Base-by-base conservation (phyloP, 768 basidiomycete species). In the Holtermanniella nyarrowii region DNA sequence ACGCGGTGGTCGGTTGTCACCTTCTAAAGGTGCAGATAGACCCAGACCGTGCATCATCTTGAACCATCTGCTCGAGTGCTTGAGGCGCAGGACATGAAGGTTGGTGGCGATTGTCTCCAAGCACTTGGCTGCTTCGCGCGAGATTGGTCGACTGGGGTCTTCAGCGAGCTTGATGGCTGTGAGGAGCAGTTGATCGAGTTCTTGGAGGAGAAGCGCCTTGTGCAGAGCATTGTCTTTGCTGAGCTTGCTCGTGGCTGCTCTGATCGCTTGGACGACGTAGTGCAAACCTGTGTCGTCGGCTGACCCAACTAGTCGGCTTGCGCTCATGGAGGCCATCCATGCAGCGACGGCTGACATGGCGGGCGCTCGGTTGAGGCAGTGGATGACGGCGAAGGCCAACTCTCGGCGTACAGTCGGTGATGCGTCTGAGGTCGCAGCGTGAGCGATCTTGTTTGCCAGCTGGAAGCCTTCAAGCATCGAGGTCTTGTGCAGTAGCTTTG, bases 391-490 rank as follows among this genome's bases (percentile, higher is more conserved):
- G 31, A 37, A 37, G 31, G 54, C 56, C n/a, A 68, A 42, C 50
- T 68, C 66, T 46, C 58, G 53, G 18, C 66, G 40, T 16, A 63
- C 63, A 31, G 61, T 41, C 3, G 61, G 57, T 7, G 66, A 60
- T 5, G 58, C 65, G 26, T 62, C 62, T 10, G 25, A 48, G 5
- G 23, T 25, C 3, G 59, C 49, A 22, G 42, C 48, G 5, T 43
- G 21, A 11, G 46, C 26, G 10, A 62, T 20, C 18, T 62, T 42
- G 12, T 50, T 13, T 12, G 26, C 11, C 20, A 49, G 26, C 4
- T 26, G 24, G 1, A 26, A 21, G 16, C 21, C 41, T 11, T 37
- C 27, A n/a, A 51, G 14, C 11, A 23, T 22, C 5, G 21, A 13
- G 39, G 50, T 20, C 39, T 52, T 27, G 0, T 37, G 21, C 16